Percentiles rank a stretch among this genome's conserved stretches.
phyloP scores from a whole-genome alignment of 768 basidiomycete species.

The Myochromella boudieri region DNA sequence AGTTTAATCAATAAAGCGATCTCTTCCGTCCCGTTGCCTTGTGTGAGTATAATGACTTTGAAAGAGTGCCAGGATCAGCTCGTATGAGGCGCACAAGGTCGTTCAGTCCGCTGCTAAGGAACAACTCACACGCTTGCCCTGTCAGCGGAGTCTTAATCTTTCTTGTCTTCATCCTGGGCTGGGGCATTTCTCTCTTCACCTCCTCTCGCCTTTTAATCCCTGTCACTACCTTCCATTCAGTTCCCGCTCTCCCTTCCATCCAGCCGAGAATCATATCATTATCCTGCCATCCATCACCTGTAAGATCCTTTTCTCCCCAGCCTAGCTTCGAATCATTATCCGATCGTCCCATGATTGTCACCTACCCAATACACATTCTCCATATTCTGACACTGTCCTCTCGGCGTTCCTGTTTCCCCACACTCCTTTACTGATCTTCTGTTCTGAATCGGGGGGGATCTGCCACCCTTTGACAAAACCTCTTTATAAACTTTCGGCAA shows the following conservation, averaged over 20 bases:
- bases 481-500: no score
- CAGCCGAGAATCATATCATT: conserved; percentile 14
- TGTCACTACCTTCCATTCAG: conserved; percentile 14
- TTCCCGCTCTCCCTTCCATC: conserved; percentile 15
- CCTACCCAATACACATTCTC: conserved; percentile 1
- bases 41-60: not conserved
- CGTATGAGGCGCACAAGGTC: conserved; percentile 9
- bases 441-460: no score
- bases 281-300: not conserved
- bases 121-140: conserved; percentile 17
- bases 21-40: not conserved
- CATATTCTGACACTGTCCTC: no score
- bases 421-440: not conserved
- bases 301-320: not conserved
- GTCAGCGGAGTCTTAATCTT: conserved; percentile 17
- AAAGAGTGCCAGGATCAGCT: conserved; percentile 6
- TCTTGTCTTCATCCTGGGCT: no score
- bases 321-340: conserved; percentile 3
- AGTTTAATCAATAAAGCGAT: not conserved
- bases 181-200: no score
- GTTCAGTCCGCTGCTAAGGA: conserved; percentile 8
- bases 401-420: conserved; percentile 2
- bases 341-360: conserved; percentile 11
- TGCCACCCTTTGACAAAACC: no score
- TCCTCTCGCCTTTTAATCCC: conserved; percentile 7